Evolutionary conservation across 1,284 basidiomycete genomes (phyloP).

Genomic region (Prillingera fragicola): DNA sequence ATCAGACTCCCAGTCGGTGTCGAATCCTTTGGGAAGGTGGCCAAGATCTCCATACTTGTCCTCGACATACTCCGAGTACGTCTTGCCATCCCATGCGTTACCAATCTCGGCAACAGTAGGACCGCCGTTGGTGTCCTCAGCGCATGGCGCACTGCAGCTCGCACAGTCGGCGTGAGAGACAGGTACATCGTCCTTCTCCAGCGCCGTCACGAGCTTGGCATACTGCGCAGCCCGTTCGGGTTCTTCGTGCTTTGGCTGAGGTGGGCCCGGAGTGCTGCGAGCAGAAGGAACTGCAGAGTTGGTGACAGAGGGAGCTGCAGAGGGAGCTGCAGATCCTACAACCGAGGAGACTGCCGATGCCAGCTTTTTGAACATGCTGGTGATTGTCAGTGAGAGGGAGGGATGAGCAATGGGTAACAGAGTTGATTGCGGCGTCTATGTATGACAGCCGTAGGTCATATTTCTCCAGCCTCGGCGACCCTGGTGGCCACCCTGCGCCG

Average conservation of each 20-base stretch:
- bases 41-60: conserved; percentile 58
- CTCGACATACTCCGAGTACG: conserved; percentile 29
- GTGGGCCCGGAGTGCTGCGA: conserved; percentile 1
- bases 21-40: conserved; percentile 63
- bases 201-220: conserved; percentile 33
- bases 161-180: conserved; percentile 66
- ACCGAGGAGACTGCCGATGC: conserved; percentile 30
- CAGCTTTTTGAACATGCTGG: conserved; percentile 35
- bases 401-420: too few relatives aligned
- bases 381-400: neutral
- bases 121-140: conserved; percentile 39
- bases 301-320: conserved; percentile 7
- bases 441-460: too few relatives aligned
- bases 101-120: conserved; percentile 21
- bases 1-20: conserved; percentile 68
- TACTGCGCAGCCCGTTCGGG: conserved; percentile 30
- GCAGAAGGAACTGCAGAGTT: too few relatives aligned
- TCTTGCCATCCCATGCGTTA: conserved; percentile 32
- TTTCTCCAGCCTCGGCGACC: too few relatives aligned
- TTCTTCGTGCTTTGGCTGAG: conserved; percentile 21
- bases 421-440: too few relatives aligned
- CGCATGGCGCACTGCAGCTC: conserved; percentile 67
- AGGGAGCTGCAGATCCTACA: conserved; percentile 6
- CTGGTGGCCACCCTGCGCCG: too few relatives aligned
- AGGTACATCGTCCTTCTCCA: conserved; percentile 58